Percentiles rank a stretch among this genome's conserved stretches.
Conservation (phyloP, 2,329 filamentous ascomycete species). For the Karstenula rhodostoma region DNA sequence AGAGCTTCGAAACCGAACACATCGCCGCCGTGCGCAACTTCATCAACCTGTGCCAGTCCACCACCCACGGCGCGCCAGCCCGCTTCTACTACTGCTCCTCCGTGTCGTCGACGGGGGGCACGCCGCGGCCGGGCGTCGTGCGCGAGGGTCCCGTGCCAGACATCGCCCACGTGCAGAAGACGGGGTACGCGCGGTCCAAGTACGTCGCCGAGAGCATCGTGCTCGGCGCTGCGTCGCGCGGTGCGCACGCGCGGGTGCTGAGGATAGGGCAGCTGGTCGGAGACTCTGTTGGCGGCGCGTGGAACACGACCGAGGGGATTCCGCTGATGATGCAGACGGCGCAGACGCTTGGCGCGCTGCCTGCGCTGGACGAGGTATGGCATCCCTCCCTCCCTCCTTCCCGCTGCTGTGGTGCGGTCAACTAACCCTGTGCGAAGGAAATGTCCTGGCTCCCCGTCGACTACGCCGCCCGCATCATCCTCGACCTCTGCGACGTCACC, state of each 20-base stretch:
- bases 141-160: constrained; percentile 49
- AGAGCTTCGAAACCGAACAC: constrained; percentile 58
- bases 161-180: constrained; percentile 54
- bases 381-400: too few species aligned
- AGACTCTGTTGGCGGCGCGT: constrained; percentile 55
- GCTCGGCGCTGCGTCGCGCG: constrained; percentile 25
- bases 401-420: too few species aligned
- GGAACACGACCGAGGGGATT: constrained; percentile 61
- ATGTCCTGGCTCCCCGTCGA: constrained; percentile 57
- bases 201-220: constrained; percentile 59
- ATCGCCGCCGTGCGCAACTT: constrained; percentile 58
- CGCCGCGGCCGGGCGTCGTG: constrained; percentile 46
- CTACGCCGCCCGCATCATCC: constrained; percentile 48
- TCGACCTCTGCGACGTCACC: constrained; percentile 23
- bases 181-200: constrained; percentile 63
- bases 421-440: too few species aligned
- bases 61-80: constrained; percentile 45
- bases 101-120: constrained; percentile 53
- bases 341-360: constrained; percentile 56
- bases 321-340: constrained; percentile 61
- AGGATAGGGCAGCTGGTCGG: constrained; percentile 59
- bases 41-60: constrained; percentile 49
- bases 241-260: constrained; percentile 46
- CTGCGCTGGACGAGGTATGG: constrained; percentile 56
- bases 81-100: constrained; percentile 58